Percentiles rank a stretch among this genome's conserved stretches.
Conservation (phyloP, 176 grass and related monocot genomes). For the sorghum (Sorghum bicolor) region DNA sequence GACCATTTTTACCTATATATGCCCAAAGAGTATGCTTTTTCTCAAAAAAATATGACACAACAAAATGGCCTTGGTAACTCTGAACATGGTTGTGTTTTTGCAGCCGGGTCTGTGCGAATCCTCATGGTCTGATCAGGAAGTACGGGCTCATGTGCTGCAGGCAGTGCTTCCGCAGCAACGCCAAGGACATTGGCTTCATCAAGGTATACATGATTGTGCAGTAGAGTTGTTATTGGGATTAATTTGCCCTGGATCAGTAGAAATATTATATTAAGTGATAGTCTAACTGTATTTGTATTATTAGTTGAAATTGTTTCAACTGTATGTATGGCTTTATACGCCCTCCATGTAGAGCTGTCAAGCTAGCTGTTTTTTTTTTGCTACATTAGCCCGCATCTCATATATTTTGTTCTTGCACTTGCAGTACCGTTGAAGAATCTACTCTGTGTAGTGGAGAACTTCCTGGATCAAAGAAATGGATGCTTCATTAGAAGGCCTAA, state of each 20-base stretch:
- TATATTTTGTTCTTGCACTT: neutral
- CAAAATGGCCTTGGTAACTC: neutral
- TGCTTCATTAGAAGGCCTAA: neutral
- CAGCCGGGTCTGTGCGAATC: slow-evolving; percentile 81
- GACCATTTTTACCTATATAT: neutral
- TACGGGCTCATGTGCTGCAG: slow-evolving; percentile 97
- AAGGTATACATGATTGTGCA: slow-evolving; percentile 45
- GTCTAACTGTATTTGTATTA: neutral
- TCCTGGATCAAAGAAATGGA: neutral
- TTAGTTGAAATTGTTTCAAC: neutral
- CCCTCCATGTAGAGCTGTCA: neutral
- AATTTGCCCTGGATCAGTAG: neutral
- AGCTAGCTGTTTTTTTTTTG: neutral
- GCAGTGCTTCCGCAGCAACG: slow-evolving; percentile 93
- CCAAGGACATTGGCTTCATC: slow-evolving; percentile 97
- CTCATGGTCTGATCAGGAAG: slow-evolving; percentile 89
- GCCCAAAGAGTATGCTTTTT: neutral
- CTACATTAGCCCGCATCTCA: neutral
- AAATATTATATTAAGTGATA: neutral
- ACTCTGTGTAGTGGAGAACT: neutral
- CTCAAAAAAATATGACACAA: too few relatives aligned
- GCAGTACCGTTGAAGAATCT: slow-evolving; percentile 48
- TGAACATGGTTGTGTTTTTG: neutral
- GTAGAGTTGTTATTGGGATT: neutral
- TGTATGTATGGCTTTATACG: neutral